Base-by-base conservation (phyloP, 768 basidiomycete species). In the Hirschioporus abietinus region DNA sequence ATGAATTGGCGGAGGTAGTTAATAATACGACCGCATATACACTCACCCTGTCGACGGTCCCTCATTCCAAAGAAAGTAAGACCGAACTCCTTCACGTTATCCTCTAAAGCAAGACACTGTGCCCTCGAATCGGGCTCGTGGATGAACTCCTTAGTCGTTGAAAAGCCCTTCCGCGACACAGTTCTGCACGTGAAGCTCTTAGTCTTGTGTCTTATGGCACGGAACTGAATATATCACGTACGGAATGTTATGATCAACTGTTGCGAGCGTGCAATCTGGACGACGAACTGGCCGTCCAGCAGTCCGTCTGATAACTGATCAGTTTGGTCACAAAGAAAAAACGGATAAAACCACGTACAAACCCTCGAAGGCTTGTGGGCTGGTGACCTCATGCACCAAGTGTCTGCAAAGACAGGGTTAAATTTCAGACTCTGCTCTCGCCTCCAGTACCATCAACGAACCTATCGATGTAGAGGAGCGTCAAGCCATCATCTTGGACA, bases 21-120 rank as follows among this genome's bases (percentile, higher is more conserved):
- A 23, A 36, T 26, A 35, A 60, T 63, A 25, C 25, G 57, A 26
- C 18, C 10, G 12, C 10, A 63, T 23, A 27, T n/a, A 12, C 34
- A 66, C 77, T 69, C 71, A 88, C 93, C 93, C 81, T 96, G 93
- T 68, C 94, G 86, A 66, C 90, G 86, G 76, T 96, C 94, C 52
- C 87, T 88, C 88, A 96, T 86, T 57, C 94, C 94, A 71, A 95
- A 96, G 77, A 94, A 96, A 27, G 92, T 94, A 74, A 96, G 79
- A 18, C 94, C 94, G 74, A 95, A 95, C 76, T 92, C 91, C 72
- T 93, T 92, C 7, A 95, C 93, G 72, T 96, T 94, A 9, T 92
- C 90, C 76, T 95, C 93, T 65, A 96, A 82, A 2, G 92, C 91
- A 68, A 83, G 77, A 71, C 89, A 91, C 78, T 95, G 94, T 15